phyloP scores from a whole-genome alignment of 2,329 filamentous ascomycete species.

The Aspergillus pseudonomiae region DNA sequence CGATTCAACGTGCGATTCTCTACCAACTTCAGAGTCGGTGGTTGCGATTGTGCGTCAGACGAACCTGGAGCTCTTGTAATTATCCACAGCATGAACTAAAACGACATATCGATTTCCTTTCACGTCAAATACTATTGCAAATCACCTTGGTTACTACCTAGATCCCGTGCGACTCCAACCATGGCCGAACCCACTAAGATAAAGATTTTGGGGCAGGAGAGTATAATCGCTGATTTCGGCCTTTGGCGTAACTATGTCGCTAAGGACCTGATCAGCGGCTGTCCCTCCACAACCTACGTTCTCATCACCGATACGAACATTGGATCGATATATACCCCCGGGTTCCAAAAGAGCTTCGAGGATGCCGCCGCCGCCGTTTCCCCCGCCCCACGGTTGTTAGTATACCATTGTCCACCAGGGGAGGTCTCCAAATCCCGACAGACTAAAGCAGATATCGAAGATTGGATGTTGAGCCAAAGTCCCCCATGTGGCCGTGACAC shows the following conservation, averaged over 20 bases:
- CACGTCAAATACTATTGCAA: slow-evolving; percentile 8
- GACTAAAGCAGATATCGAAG: slow-evolving; percentile 93
- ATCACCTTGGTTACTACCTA: slow-evolving; percentile 6
- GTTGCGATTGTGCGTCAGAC: slow-evolving; percentile 1
- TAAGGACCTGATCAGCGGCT: slow-evolving; percentile 74
- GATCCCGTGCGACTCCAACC: slow-evolving; percentile 10
- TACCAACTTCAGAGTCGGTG: neutral
- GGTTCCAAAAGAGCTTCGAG: slow-evolving; percentile 71
- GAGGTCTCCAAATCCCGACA: slow-evolving; percentile 91
- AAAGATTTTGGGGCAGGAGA: slow-evolving; percentile 82
- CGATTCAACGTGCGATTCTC: neutral
- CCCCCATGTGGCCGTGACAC: slow-evolving; percentile 88
- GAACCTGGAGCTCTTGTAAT: neutral
- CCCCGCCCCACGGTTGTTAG: slow-evolving; percentile 70
- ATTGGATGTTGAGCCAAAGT: slow-evolving; percentile 89
- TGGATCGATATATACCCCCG: slow-evolving; percentile 74
- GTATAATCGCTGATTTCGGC: slow-evolving; percentile 88
- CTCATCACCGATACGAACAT: slow-evolving; percentile 97
- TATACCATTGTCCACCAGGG: slow-evolving; percentile 84
- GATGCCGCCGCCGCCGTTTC: slow-evolving; percentile 48
- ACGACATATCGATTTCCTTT: slow-evolving; percentile 13
- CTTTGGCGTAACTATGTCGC: slow-evolving; percentile 84
- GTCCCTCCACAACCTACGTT: slow-evolving; percentile 87
- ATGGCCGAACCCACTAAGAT: slow-evolving; percentile 63
- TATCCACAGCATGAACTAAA: slow-evolving; percentile 22